phyloP scores from a whole-genome alignment of 345 rosid species.

The Eucalyptus camaldulensis region DNA sequence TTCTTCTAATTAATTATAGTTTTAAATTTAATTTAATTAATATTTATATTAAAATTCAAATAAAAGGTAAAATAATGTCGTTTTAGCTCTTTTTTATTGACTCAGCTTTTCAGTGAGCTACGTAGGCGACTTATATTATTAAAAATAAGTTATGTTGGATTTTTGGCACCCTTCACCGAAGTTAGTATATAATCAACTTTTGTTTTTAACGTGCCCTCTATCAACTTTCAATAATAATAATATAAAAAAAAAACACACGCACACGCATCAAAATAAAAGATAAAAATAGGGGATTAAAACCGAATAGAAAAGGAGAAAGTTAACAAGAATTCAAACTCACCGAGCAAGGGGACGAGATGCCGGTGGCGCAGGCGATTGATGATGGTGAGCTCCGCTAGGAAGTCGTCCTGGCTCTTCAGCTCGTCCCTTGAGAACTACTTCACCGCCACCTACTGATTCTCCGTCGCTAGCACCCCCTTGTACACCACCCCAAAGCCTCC shows the following conservation, averaged over 20 bases:
- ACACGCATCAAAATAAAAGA: background rate
- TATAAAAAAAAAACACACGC: background rate
- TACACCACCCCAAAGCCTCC: too few species aligned
- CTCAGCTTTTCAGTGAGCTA: too few species aligned
- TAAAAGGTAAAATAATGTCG: too few species aligned
- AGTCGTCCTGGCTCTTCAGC: constrained; percentile 32
- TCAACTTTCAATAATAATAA: background rate
- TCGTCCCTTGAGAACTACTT: constrained; percentile 31
- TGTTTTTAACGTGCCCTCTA: background rate
- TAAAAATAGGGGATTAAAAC: background rate
- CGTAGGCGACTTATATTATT: too few species aligned
- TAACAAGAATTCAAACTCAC: constrained; percentile 3
- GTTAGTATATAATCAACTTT: background rate
- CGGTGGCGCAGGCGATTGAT: constrained; percentile 49
- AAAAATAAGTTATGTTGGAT: fast-evolving
- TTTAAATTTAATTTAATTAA: too few species aligned
- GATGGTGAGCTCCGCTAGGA: constrained; percentile 46
- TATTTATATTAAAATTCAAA: too few species aligned
- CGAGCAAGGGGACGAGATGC: constrained; percentile 38
- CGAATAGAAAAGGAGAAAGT: background rate
- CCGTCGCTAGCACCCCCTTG: constrained; percentile 9
- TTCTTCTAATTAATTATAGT: too few species aligned
- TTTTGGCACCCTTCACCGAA: fast-evolving
- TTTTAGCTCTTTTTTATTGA: too few species aligned
- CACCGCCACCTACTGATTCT: constrained; percentile 32